phyloP scores from a whole-genome alignment of 2,329 filamentous ascomycete species.

The Daldinia sp. region DNA sequence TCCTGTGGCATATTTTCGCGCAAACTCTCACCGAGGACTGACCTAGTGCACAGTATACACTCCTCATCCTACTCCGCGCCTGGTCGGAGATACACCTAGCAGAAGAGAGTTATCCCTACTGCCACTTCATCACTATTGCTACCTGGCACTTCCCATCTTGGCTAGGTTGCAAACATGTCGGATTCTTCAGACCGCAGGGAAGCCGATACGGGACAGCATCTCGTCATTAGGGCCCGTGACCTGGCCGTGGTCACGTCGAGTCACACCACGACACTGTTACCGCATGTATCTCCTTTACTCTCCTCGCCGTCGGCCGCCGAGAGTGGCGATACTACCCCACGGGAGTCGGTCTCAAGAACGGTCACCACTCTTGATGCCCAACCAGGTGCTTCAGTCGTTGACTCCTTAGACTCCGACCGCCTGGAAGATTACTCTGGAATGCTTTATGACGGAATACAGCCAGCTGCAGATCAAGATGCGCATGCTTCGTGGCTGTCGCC shows the following conservation, averaged over 20 bases:
- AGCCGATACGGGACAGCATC: slow-evolving; percentile 46
- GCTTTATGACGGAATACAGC: slow-evolving; percentile 30
- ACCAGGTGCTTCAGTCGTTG: slow-evolving; percentile 40
- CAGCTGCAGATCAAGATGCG: slow-evolving; percentile 36
- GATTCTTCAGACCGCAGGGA: slow-evolving; percentile 24
- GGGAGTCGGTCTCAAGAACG: slow-evolving; percentile 45
- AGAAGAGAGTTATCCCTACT: slow-evolving; percentile 32
- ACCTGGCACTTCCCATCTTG: slow-evolving; percentile 19
- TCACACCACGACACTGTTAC: slow-evolving; percentile 36
- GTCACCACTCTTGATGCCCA: slow-evolving; percentile 50
- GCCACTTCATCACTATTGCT: slow-evolving; percentile 38
- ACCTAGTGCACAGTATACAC: slow-evolving; percentile 21
- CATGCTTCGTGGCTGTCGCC: slow-evolving; percentile 27
- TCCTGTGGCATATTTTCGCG: slow-evolving; percentile 30
- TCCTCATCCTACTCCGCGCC: slow-evolving; percentile 13
- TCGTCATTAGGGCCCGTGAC: slow-evolving; percentile 53
- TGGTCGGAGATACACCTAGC: slow-evolving; percentile 16
- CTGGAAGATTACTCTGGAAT: slow-evolving; percentile 27
- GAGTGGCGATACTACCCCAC: slow-evolving; percentile 46
- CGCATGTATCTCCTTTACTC: slow-evolving; percentile 35
- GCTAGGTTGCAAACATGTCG: slow-evolving; percentile 31
- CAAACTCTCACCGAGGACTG: slow-evolving; percentile 40
- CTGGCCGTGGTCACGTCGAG: slow-evolving; percentile 47
- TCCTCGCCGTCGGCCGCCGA: slow-evolving; percentile 42
- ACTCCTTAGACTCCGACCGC: slow-evolving; percentile 32